Evolutionary conservation across 129 eudicot genomes (phyloP), one percentile per base, ranked within the genome.

Genomic region (Pittosporum tobira): DNA sequence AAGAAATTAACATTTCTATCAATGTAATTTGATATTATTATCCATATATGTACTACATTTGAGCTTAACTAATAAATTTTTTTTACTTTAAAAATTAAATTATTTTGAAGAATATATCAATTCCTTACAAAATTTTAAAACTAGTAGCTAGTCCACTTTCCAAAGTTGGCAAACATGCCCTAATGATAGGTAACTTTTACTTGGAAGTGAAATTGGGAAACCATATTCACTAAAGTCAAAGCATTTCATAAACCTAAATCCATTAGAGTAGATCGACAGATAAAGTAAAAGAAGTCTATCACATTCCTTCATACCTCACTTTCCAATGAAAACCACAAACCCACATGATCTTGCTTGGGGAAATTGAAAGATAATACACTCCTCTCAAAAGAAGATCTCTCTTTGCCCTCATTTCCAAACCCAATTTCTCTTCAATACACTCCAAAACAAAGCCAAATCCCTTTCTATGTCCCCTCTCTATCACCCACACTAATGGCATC

Each of bases 311-410:
- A 61, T 27, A 64, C 59, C 51, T 70, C 65, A 77, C 81, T 77
- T 83, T 74, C 73, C 95, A 77, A 79, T 68, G 69, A 74, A 64
- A 75, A 27, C 82, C 76, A 65, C 87, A 67, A 16, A 56, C 70
- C 73, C 85, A 75, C 86, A 78, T 77, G 79, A 80, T 71, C 71
- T 73, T 74, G 74, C 79, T 77, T 73, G 76, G 75, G 71, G 73
- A 74, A 72, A 55, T 63, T 72, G 77, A 77, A 79, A 73, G 61
- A 76, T 71, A 49, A 47, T 62, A 61, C 65, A 50, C 57, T 71
- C 70, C 66, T 62, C 59, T 75, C 56, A 72, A 72, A 72, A 75
- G 70, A 48, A 70, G 66, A 69, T 68, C 24, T 47, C n/a, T n/a
- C n/a, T n/a, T n/a, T n/a, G n/a, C n/a, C n/a, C n/a, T n/a, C n/a